A percentile compares a stretch with the other conserved stretches of the same genome.
These are phyloP conservation scores for Sphaerostilbella broomeana DNA, from an alignment of 2,329 filamentous ascomycete species.

Conservation along the genomic window DNA sequence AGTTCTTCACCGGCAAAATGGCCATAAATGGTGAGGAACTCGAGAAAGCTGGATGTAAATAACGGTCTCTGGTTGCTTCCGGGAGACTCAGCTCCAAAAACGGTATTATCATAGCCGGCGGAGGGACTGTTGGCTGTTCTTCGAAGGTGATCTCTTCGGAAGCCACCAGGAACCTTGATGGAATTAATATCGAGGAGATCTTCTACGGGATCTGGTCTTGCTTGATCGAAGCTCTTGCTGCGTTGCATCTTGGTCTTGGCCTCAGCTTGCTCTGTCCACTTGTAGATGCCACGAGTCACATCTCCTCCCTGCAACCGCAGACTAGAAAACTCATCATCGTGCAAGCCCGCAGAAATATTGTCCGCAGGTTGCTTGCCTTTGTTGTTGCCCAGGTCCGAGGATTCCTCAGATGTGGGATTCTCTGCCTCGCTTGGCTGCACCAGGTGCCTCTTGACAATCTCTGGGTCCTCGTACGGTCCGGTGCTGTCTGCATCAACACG, in stretches of 20 bases:
- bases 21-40: conserved; percentile 90
- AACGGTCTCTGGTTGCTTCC: conserved; percentile 42
- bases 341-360: conserved; percentile 30
- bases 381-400: conserved; percentile 34
- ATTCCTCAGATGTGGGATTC: conserved; percentile 40
- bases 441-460: conserved; percentile 84
- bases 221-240: conserved; percentile 80
- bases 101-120: conserved; percentile 26
- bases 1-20: conserved; percentile 97
- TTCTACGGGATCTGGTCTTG: conserved; percentile 70
- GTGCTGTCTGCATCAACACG: conserved; percentile 40
- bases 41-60: conserved; percentile 88
- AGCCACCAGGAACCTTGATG: conserved; percentile 90
- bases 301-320: conserved; percentile 89
- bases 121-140: conserved; percentile 61
- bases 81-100: conserved; percentile 30
- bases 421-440: conserved; percentile 58
- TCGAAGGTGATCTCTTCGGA: conserved; percentile 82
- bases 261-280: conserved; percentile 88
- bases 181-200: conserved; percentile 78
- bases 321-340: conserved; percentile 86
- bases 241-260: conserved; percentile 61
- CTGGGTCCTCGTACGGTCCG: conserved; percentile 75
- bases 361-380: conserved; percentile 51
- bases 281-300: conserved; percentile 89